Conservation (phyloP, 345 rosid genomes). For the Draba incana region DNA sequence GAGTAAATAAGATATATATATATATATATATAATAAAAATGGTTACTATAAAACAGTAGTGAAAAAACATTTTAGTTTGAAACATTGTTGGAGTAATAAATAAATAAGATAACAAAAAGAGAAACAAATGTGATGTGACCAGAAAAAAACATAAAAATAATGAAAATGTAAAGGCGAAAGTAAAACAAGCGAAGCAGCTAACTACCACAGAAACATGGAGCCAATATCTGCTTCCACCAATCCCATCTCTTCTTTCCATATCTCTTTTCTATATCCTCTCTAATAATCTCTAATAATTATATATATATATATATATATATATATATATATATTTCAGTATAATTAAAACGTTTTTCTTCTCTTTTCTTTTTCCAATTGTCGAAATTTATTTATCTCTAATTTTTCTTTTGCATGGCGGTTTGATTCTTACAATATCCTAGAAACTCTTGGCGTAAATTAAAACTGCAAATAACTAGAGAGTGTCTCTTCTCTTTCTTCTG, state of each 20-base stretch:
- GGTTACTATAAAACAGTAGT: no score
- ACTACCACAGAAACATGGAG: slow-evolving; percentile 54
- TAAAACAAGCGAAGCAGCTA: slow-evolving; percentile 35
- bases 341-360: not conserved
- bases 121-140: no score
- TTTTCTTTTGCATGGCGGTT: slow-evolving; percentile 31
- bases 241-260: slow-evolving; percentile 55
- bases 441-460: slow-evolving; percentile 22
- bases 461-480: not conserved
- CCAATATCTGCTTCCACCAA: slow-evolving; percentile 64
- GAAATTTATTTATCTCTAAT: not conserved
- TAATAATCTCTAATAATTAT: no score
- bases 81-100: no score
- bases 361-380: not conserved
- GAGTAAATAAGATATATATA: no score
- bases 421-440: slow-evolving; percentile 20
- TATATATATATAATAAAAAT: no score
- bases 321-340: slow-evolving; percentile 1
- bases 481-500: slow-evolving; percentile 28
- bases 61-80: no score
- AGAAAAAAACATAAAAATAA: not conserved
- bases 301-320: no score
- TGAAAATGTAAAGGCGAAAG: slow-evolving; percentile 20
- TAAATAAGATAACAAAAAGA: no score
- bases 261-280: slow-evolving; percentile 42